Evolutionary conservation across 108 stramenopile species (phyloP), one percentile per base, ranked within the genome.

Genomic region (Conticribra guillardii): DNA sequence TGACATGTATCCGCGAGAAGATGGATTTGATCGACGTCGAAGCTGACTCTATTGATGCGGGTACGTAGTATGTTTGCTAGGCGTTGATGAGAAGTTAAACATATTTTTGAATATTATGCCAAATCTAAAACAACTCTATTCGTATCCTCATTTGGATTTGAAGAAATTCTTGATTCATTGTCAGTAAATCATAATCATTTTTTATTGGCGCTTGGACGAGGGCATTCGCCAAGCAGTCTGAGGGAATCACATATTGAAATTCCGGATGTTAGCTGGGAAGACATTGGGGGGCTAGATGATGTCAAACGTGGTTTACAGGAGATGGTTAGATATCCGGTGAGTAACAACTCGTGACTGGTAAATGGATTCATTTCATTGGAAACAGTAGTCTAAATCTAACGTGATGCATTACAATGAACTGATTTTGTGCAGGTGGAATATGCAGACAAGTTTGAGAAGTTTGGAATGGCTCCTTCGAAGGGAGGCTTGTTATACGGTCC

Each of bases 301-400:
- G 96, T 96, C n/a, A 99, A 99, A 67, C 85, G 95, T 17, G 97
- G 96, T 60, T 86, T 98, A 48, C 94, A 96, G 67, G 97, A 98
- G 74, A 96, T 95, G 44, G 90, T 98, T 27, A 76, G 93, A 78
- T 98, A 96, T 75, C 97, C 97, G 30, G 90, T 41, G 37, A 41
- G 37, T 41, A 41, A 11, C 5, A 41, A 5, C 37, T 11, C 11
- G 37, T 11, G 37, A 11, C 37, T n/a, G n/a, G n/a, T n/a, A n/a
- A n/a, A n/a, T n/a, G n/a, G n/a, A n/a, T n/a, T n/a, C n/a, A n/a
- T n/a, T n/a, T n/a, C n/a, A n/a, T n/a, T n/a, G n/a, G n/a, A n/a
- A n/a, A n/a, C n/a, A n/a, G n/a, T n/a, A n/a, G n/a, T n/a, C n/a
- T n/a, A n/a, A n/a, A n/a, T n/a, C n/a, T n/a, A n/a, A n/a, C n/a